These are phyloP conservation scores for Cyclotella cryptica DNA, from an alignment of 108 stramenopile genomes.

Conservation along the genomic window DNA sequence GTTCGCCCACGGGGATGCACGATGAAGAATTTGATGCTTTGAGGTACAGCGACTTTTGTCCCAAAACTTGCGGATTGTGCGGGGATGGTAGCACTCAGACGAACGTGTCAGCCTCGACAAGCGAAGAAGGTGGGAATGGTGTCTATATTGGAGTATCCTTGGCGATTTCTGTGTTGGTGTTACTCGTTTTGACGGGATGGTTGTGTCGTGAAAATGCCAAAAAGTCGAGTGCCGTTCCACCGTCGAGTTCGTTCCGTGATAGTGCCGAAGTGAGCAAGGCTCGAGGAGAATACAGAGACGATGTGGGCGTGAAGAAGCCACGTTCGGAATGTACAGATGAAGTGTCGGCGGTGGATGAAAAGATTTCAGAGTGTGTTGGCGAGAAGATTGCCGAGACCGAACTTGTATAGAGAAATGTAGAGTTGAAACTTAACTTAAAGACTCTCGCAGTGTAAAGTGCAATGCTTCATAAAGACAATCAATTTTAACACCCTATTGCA, in stretches of 20 bases:
- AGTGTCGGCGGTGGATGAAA: not conserved
- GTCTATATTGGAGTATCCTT: not conserved
- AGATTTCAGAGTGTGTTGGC: not conserved
- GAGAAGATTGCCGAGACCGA: not conserved
- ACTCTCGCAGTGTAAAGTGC: no score
- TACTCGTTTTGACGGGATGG: not conserved
- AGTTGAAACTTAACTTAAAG: no score
- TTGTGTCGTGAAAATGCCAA: not conserved
- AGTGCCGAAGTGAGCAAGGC: not conserved
- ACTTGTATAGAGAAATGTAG: not conserved
- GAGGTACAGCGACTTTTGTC: slow-evolving; percentile 9
- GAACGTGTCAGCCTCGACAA: not conserved
- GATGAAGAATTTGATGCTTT: not conserved
- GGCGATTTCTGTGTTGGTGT: not conserved
- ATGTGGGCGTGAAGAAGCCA: not conserved
- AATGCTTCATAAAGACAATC: no score
- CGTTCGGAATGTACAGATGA: not conserved
- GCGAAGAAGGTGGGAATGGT: not conserved
- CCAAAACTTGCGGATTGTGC: slow-evolving; percentile 4
- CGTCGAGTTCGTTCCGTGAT: slow-evolving; percentile 2
- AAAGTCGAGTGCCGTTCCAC: not conserved
- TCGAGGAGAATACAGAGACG: not conserved
- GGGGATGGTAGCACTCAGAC: not conserved
- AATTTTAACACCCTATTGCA: no score
- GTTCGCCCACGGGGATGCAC: not conserved